These are phyloP conservation scores for Tetradesmus obliquus DNA, from an alignment of 139 green algal genomes.

Conservation along the genomic window DNA sequence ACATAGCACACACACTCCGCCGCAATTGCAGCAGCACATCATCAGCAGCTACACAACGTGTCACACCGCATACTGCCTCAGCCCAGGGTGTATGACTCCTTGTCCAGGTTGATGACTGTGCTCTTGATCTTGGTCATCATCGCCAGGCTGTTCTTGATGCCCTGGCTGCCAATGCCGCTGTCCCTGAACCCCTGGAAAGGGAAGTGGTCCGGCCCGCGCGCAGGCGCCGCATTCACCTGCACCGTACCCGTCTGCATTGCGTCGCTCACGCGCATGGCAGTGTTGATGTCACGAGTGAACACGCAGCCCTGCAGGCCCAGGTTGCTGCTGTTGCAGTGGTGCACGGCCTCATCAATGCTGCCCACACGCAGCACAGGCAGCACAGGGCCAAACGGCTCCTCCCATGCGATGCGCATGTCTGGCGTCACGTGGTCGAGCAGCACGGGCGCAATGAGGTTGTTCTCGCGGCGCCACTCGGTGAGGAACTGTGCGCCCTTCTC, in stretches of 20 bases:
- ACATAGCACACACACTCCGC: not conserved
- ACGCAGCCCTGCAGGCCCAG: constrained; percentile 93
- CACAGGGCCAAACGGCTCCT: constrained; percentile 98
- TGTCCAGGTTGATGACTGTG: constrained; percentile 92
- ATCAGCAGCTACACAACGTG: not conserved
- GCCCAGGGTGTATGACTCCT: constrained; percentile 82
- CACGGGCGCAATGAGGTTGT: constrained; percentile 95
- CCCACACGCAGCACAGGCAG: constrained; percentile 92
- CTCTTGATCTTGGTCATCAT: constrained; percentile 97
- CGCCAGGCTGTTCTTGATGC: constrained; percentile 88
- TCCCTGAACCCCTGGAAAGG: constrained; percentile 93
- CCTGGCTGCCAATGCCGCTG: constrained; percentile 92
- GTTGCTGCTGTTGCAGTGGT: constrained; percentile 89
- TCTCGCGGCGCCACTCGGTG: constrained; percentile 63
- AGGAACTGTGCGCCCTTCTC: constrained; percentile 79
- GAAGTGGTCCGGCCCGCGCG: constrained; percentile 92
- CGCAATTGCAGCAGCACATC: not conserved
- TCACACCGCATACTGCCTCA: constrained; percentile 49
- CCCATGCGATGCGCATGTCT: constrained; percentile 94
- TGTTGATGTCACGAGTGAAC: constrained; percentile 94
- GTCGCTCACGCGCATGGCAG: constrained; percentile 88
- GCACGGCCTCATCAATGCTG: constrained; percentile 81
- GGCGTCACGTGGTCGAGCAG: constrained; percentile 92
- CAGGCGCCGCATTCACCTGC: constrained; percentile 92
- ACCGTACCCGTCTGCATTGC: constrained; percentile 97